Evolutionary conservation across 805 yeast genomes (phyloP), one percentile per base, ranked within the genome.

Genomic region (Metschnikowia santaceciliae): DNA sequence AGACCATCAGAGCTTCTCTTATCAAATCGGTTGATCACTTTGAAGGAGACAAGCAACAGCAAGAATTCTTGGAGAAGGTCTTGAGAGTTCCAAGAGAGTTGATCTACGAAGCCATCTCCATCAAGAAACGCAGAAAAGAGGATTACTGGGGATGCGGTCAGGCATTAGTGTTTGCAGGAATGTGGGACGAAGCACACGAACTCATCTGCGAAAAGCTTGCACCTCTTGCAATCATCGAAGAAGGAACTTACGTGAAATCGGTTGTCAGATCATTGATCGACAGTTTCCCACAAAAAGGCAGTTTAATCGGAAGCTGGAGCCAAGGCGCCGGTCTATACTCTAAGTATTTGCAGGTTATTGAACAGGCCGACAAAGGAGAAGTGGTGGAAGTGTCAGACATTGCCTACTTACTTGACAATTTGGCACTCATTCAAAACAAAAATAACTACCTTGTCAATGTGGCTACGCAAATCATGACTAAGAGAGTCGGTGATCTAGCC

Each of bases 181-280:
- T 77, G 46, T 80, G 79, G 71, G 72, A 67, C 0, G 82, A 80
- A 37, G 96, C 96, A 0, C 94, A 88, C 60, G 62, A 68, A 2
- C 68, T 81, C 0, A 67, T 88, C 3, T 58, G 83, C 7, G 61
- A 70, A 1, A 64, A 74, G 3, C 85, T 90, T 32, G 98, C 92
- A 0, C 98, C 98, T 7, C 64, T 67, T 13, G 78, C 84, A 3
- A 80, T 91, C 1, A 77, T 84, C 14, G 72, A 78, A n/a, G 76
- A 78, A 50, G 68, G 64, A 13, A 5, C 55, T 41, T 34, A 43
- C 1, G 70, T 73, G 19, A 76, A 70, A 3, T 56, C 64, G 38
- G 62, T 70, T 22, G 75, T 80, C 34, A 53, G 65, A 20, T 65
- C 63, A 15, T 65, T 86, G 8, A 59, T 79, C 40, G 49, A 61